These are phyloP conservation scores for Sphaerulina populicola DNA, from an alignment of 2,329 filamentous ascomycete genomes.

Conservation along the genomic window DNA sequence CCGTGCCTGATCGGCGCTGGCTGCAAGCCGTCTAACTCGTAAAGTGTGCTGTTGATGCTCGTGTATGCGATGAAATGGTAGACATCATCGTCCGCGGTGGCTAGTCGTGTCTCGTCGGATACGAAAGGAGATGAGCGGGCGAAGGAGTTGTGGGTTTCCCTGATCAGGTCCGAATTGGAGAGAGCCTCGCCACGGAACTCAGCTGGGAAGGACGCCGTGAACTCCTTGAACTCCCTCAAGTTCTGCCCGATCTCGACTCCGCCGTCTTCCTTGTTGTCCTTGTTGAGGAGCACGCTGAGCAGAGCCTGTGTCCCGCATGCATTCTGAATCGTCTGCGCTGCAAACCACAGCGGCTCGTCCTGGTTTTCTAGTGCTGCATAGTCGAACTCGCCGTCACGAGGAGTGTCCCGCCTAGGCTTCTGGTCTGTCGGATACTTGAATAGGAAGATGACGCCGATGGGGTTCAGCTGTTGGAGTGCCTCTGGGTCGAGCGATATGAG, in stretches of 20 bases:
- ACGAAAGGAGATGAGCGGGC: slow-evolving; percentile 81
- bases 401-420: slow-evolving; percentile 51
- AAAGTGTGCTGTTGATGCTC: slow-evolving; percentile 66
- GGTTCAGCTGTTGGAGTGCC: slow-evolving; percentile 54
- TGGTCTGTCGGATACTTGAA: slow-evolving; percentile 86
- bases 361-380: slow-evolving; percentile 49
- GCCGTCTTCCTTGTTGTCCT: slow-evolving; percentile 37
- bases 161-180: slow-evolving; percentile 54
- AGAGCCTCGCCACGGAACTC: slow-evolving; percentile 60
- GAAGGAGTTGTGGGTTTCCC: slow-evolving; percentile 77
- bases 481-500: slow-evolving; percentile 79
- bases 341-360: slow-evolving; percentile 67
- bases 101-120: slow-evolving; percentile 72
- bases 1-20: slow-evolving; percentile 88
- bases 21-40: slow-evolving; percentile 92
- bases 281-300: slow-evolving; percentile 83
- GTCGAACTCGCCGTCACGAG: slow-evolving; percentile 77
- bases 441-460: slow-evolving; percentile 82
- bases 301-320: slow-evolving; percentile 95
- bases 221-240: slow-evolving; percentile 74
- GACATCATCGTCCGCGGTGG: slow-evolving; percentile 72
- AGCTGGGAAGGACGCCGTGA: slow-evolving; percentile 70
- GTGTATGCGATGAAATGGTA: slow-evolving; percentile 99
- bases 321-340: slow-evolving; percentile 95
- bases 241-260: slow-evolving; percentile 63